Evolutionary conservation across 345 rosid genomes (phyloP).

Genomic region (Eucalyptus regnans): DNA sequence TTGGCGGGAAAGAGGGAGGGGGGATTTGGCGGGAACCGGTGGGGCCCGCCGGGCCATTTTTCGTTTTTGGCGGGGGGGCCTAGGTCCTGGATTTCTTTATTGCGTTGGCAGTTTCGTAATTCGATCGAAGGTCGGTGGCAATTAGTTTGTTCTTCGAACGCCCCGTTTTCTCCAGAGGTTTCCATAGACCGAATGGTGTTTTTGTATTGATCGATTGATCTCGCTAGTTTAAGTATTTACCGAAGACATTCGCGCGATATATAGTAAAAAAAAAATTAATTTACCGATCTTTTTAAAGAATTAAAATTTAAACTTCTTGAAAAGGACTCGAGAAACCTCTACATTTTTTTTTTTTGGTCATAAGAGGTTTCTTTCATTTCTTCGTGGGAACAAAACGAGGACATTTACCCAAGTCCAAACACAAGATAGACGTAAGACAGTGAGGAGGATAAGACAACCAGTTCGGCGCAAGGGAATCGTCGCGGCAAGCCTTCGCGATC

Average conservation of each 20-base stretch:
- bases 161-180: background rate
- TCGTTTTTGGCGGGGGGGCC: background rate
- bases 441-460: too few species aligned
- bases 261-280: accelerated
- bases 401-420: too few species aligned
- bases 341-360: too few species aligned
- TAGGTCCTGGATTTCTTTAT: background rate
- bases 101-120: background rate
- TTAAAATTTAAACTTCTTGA: background rate
- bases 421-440: too few species aligned
- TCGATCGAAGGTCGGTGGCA: background rate
- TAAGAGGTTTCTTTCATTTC: too few species aligned
- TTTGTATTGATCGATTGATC: background rate
- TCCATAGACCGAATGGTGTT: background rate
- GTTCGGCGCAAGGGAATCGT: too few species aligned
- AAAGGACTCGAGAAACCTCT: background rate
- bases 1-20: background rate
- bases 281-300: background rate
- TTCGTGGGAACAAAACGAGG: too few species aligned
- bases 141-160: background rate
- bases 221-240: background rate
- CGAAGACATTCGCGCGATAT: background rate
- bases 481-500: too few species aligned
- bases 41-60: background rate
- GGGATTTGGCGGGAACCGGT: background rate